These are phyloP conservation scores for Syzygium jambos DNA, from an alignment of 345 rosid genomes.

Conservation along the genomic window DNA sequence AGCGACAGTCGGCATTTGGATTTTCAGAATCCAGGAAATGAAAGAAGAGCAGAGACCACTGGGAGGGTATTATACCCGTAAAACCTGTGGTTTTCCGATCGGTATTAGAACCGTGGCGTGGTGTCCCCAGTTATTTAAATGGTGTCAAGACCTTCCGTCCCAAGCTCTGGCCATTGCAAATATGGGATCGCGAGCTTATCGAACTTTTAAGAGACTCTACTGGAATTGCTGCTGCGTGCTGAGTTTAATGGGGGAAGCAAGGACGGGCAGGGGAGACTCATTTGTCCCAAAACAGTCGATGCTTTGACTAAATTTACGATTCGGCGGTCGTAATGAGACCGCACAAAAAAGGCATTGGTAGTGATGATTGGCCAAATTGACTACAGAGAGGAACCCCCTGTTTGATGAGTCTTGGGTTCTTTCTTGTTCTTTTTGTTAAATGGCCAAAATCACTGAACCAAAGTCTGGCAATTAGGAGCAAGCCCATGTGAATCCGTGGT, in stretches of 20 bases:
- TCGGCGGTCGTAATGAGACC: too few species aligned
- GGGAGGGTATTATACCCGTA: background rate
- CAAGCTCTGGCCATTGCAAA: background rate
- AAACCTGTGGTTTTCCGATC: background rate
- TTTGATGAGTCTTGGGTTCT: background rate
- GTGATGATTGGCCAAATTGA: background rate
- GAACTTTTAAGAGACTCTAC: rapidly evolving
- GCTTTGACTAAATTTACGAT: too few species aligned
- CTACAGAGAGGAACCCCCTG: background rate
- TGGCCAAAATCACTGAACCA: background rate
- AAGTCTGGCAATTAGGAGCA: background rate
- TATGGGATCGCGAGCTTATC: background rate
- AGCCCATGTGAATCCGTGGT: background rate
- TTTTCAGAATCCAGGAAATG: background rate
- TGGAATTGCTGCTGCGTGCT: background rate
- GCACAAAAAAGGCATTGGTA: too few species aligned
- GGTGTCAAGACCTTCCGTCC: background rate
- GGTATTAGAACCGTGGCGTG: background rate
- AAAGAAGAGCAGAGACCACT: background rate
- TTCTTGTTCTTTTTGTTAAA: background rate
- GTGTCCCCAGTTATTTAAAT: background rate
- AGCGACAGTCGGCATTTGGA: background rate
- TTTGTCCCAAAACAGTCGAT: background rate
- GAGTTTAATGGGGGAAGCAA: background rate
- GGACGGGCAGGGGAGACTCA: background rate